Base-by-base conservation (phyloP, 768 basidiomycete genomes). In the Auriculariales sp. region DNA sequence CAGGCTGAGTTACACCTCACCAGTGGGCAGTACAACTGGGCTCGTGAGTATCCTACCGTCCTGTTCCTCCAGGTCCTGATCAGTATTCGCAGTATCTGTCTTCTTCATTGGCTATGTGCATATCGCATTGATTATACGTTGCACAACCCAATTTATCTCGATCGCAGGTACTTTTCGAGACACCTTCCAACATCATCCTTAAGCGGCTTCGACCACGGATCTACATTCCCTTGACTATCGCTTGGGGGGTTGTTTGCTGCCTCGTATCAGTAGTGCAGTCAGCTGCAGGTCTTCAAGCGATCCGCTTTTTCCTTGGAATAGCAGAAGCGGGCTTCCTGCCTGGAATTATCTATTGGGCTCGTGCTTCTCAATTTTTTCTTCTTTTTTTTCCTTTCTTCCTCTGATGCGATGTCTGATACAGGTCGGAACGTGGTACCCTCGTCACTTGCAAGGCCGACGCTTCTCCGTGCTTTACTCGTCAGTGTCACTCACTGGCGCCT, bases 301-400 rank as follows among this genome's bases (percentile, higher is more conserved):
- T 47, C 28, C 19, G 17, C 25, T 69, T 75, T 54, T 59, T 70
- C 7, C 61, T 72, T 12, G 72, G 71, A 3, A 59, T 62, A 5
- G 64, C 69, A 32, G 72, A 72, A 51, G 69, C 68, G 3, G 54
- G 68, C 22, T 44, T 22, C 39, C 10, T 44, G 7, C 39, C 39
- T 24, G 39, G 39, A 10, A 19, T 24, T 9, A 19, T 44, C 5
- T 44, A 24, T 15, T 44, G 39, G 39, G n/a, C n/a, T n/a, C 17
- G 39, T 44, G 28, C 39, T 19, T 25, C 39, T 24, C 3, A 6
- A 4, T 3, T 15, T 19, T 22, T 19, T 19, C 7, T 5, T 6
- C 19, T 25, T 44, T 19, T 19, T 17, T 5, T 5, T 7, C 55
- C 11, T 52, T 54, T 50, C 61, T n/a, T n/a, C n/a, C n/a, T n/a